Evolutionary conservation across 1,284 basidiomycete species (phyloP).

Genomic region (Cryptococcus sp.): DNA sequence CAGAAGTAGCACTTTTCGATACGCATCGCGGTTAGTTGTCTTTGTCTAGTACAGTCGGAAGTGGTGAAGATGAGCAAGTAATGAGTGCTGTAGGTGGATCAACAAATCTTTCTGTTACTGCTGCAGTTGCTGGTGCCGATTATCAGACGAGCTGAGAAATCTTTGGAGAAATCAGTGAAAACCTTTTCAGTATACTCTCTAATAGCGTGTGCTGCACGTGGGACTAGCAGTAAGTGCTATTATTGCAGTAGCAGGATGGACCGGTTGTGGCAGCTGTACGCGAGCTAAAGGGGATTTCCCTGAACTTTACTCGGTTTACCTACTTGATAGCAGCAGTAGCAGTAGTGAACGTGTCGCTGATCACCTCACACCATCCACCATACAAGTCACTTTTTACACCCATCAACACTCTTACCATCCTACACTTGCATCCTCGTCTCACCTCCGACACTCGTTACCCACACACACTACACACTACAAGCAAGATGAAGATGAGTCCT

Average conservation of each 20-base stretch:
- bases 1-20: slow-evolving; percentile 92
- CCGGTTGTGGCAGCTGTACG: too few relatives aligned
- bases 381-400: neutral
- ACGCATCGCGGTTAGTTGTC: slow-evolving; percentile 60
- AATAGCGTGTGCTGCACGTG: too few relatives aligned
- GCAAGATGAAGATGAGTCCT: slow-evolving; percentile 49
- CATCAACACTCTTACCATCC: neutral
- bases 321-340: neutral
- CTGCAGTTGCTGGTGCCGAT: neutral
- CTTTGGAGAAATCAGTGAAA: slow-evolving; percentile 3
- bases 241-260: too few relatives aligned
- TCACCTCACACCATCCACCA: neutral
- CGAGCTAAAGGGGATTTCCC: neutral
- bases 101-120: neutral
- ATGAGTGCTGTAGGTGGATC: neutral
- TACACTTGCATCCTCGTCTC: neutral
- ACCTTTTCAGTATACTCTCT: too few relatives aligned
- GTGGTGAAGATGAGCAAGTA: slow-evolving; percentile 1
- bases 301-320: neutral
- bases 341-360: neutral
- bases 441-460: slow-evolving; percentile 3
- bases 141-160: slow-evolving; percentile 1
- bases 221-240: too few relatives aligned
- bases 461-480: slow-evolving; percentile 3
- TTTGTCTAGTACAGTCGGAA: slow-evolving; percentile 6